A percentile compares a stretch with the other conserved stretches of the same genome.
phyloP scores from a whole-genome alignment of 164 flowering plant genomes.

The Magnolia changhungtana region DNA sequence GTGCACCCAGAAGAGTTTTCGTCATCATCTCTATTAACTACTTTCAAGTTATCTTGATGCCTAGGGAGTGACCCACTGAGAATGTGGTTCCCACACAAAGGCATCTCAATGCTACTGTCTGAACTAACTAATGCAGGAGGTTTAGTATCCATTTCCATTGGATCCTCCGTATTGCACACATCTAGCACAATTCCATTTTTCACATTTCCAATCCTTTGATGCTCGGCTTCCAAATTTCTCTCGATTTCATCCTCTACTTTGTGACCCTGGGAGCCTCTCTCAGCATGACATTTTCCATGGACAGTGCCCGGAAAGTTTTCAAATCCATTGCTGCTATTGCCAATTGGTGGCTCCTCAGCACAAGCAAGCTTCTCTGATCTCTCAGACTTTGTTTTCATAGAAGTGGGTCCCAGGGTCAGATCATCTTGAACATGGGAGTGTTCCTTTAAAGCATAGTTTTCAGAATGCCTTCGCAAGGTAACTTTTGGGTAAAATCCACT shows the following conservation, averaged over 20 bases:
- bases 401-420: conserved; percentile 27
- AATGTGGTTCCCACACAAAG: conserved; percentile 31
- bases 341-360: conserved; percentile 31
- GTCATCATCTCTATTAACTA: conserved; percentile 89
- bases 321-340: conserved; percentile 29
- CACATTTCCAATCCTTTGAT: conserved; percentile 19
- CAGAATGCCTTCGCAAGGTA: conserved; percentile 24
- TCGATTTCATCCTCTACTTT: conserved; percentile 29
- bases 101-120: conserved; percentile 44
- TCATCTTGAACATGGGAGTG: conserved; percentile 23
- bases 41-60: conserved; percentile 44
- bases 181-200: conserved; percentile 21
- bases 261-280: conserved; percentile 25
- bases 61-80: conserved; percentile 34
- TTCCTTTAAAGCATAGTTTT: conserved; percentile 22
- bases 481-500: conserved; percentile 24
- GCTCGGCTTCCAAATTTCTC: conserved; percentile 19
- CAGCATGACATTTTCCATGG: conserved; percentile 15
- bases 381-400: conserved; percentile 34
- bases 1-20: conserved; percentile 82
- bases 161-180: conserved; percentile 30
- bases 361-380: conserved; percentile 31
- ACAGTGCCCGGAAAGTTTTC: conserved; percentile 20
- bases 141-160: conserved; percentile 34
- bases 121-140: conserved; percentile 47